Evolutionary conservation across 345 rosid species (phyloP).

Genomic region (sweet orange (Citrus sinensis)): DNA sequence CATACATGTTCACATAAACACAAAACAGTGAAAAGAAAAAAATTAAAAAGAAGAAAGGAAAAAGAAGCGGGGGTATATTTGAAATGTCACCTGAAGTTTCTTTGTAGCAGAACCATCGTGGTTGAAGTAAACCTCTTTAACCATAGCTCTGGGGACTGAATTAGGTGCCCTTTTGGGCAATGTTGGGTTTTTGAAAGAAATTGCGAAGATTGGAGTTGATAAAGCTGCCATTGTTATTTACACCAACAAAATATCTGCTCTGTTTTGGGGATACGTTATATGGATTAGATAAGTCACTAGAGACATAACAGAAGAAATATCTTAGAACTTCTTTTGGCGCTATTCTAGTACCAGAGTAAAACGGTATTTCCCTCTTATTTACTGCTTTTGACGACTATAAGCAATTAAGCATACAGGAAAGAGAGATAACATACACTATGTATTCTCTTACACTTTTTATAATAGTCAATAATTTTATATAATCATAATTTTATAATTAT

Average conservation of each 20-base stretch:
- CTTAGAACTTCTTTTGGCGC: constrained; percentile 17
- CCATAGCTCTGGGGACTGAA: constrained; percentile 48
- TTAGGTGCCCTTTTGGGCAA: constrained; percentile 20
- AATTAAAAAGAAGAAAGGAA: background rate
- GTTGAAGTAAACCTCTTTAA: constrained; percentile 82
- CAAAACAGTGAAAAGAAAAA: background rate
- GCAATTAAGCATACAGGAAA: background rate
- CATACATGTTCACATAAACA: background rate
- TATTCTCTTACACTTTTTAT: too few species aligned
- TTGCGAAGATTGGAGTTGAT: constrained; percentile 50
- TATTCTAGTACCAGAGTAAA: background rate
- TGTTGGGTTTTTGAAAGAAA: constrained; percentile 35
- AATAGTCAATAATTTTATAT: fast-evolving
- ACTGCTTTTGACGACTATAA: background rate
- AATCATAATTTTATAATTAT: too few species aligned
- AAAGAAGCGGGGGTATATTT: background rate
- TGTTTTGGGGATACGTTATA: background rate
- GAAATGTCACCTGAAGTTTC: constrained; percentile 65
- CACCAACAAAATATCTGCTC: background rate
- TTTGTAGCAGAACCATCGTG: constrained; percentile 77
- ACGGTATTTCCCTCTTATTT: background rate
- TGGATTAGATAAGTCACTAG: constrained; percentile 5
- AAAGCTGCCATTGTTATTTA: constrained; percentile 48
- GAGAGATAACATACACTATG: too few species aligned
- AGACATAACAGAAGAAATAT: constrained; percentile 3